Conservation (phyloP, 2,329 filamentous ascomycete species). For the Hawksworthiomyces lignivorus region DNA sequence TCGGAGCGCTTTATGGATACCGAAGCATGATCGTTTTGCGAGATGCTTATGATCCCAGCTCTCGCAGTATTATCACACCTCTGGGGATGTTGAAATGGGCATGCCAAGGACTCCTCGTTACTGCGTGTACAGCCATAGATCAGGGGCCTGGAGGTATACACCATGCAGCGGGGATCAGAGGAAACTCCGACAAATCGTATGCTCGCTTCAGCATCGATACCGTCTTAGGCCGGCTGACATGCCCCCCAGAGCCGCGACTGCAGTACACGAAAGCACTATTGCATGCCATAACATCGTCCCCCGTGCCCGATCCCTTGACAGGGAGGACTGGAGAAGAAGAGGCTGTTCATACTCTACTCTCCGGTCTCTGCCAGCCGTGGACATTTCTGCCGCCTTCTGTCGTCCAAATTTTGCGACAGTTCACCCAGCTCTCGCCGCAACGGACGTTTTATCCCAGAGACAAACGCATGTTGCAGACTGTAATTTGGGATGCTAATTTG, state of each 20-base stretch:
- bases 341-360: constrained; percentile 40
- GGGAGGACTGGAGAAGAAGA: constrained; percentile 54
- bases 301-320: constrained; percentile 50
- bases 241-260: constrained; percentile 46
- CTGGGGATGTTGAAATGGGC: constrained; percentile 29
- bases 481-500: constrained; percentile 24
- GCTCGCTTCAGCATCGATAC: constrained; percentile 45
- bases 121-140: constrained; percentile 22
- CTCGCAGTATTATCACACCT: constrained; percentile 46
- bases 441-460: constrained; percentile 30
- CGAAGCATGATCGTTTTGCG: constrained; percentile 50
- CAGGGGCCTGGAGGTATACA: too few species aligned
- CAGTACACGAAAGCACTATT: constrained; percentile 49
- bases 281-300: constrained; percentile 54
- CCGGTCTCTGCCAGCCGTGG: constrained; percentile 45
- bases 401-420: constrained; percentile 12
- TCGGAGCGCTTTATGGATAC: constrained; percentile 53
- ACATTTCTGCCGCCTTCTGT: constrained; percentile 17
- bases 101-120: constrained; percentile 33
- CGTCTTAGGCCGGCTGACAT: constrained; percentile 47
- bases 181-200: constrained; percentile 31
- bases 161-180: constrained; percentile 8
- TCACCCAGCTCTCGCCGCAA: constrained; percentile 22
- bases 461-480: constrained; percentile 26
- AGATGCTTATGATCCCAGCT: constrained; percentile 27